Evolutionary conservation across 495 filamentous ascomycete genomes (phyloP), one percentile per base, ranked within the genome.

Genomic region (Xylaria acuta): DNA sequence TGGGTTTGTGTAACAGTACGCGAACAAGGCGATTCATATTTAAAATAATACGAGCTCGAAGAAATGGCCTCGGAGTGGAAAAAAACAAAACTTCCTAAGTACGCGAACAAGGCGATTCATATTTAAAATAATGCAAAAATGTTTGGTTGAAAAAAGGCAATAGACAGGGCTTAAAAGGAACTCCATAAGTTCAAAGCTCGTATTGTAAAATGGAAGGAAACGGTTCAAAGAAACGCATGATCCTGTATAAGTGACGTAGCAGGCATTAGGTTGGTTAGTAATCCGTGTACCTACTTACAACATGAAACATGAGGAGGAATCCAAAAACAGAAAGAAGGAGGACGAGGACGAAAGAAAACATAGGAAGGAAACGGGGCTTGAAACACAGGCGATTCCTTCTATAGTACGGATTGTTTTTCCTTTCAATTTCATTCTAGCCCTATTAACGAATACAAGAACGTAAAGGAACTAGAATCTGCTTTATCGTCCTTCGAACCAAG

Each of bases 401-500:
- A 25, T 22, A 27, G 49, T 22, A 16, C 16, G 16, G 1, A 4
- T 3, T 20, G 2, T 45, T 18, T 18, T 45, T 20, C 14, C 12
- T 20, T 20, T 3, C 2, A 51, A 22, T 20, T 22, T 22, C 20
- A 22, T 27, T 25, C 9, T 27, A 11, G 25, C 49, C 27, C 0
- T 12, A 49, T 49, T 56, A n/a, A n/a, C 64, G 72, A 81, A 11
- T 94, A 89, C 87, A 76, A 70, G 0, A 85, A 82, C 27, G 74
- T 76, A 11, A 67, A 73, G 1, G 79, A 87, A 32, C 72, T 95
- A 18, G 73, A 78, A 22, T 79, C 79, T n/a, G 86, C 86, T 69
- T 88, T 87, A 60, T 74, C 76, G n/a, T 85, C 81, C 53, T 77
- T 97, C 78, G 87, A 93, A 56, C 74, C 77, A 5, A 93, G 84